A percentile compares a stretch with the other conserved stretches of the same genome.
These are phyloP conservation scores for Linanthus parryae DNA, from an alignment of 148 eudicot genomes.

Conservation along the genomic window DNA sequence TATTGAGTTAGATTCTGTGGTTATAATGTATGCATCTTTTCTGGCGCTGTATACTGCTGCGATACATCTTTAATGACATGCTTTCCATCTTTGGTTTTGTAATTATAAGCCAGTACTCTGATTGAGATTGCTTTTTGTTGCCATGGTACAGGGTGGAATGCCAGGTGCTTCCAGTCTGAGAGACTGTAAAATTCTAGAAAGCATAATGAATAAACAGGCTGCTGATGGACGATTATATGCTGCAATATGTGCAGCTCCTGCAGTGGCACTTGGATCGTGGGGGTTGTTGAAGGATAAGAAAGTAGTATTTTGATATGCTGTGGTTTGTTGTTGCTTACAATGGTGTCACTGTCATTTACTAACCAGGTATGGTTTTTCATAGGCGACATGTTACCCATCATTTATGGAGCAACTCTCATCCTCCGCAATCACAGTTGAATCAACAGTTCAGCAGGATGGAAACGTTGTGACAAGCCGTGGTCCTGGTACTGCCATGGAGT, in stretches of 20 bases:
- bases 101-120: neutral
- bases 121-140: neutral
- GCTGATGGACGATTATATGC: constrained; percentile 76
- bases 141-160: constrained; percentile 68
- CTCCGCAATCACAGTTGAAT: constrained; percentile 73
- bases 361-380: constrained; percentile 9
- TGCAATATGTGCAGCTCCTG: constrained; percentile 96
- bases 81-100: neutral
- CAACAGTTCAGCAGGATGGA: constrained; percentile 90
- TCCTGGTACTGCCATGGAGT: constrained; percentile 91
- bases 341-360: neutral
- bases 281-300: constrained; percentile 79
- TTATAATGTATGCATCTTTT: no score
- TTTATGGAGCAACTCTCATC: constrained; percentile 91
- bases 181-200: constrained; percentile 53
- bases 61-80: neutral
- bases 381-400: constrained; percentile 96
- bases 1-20: no score
- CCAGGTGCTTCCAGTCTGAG: constrained; percentile 79
- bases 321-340: neutral
- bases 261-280: constrained; percentile 96
- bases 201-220: constrained; percentile 70
- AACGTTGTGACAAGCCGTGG: constrained; percentile 93
- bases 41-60: no score
- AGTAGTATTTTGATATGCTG: constrained; percentile 22